A percentile compares a stretch with the other conserved stretches of the same genome.
Conservation (phyloP, 2,329 filamentous ascomycete species). For the Xylaria multiplex region DNA sequence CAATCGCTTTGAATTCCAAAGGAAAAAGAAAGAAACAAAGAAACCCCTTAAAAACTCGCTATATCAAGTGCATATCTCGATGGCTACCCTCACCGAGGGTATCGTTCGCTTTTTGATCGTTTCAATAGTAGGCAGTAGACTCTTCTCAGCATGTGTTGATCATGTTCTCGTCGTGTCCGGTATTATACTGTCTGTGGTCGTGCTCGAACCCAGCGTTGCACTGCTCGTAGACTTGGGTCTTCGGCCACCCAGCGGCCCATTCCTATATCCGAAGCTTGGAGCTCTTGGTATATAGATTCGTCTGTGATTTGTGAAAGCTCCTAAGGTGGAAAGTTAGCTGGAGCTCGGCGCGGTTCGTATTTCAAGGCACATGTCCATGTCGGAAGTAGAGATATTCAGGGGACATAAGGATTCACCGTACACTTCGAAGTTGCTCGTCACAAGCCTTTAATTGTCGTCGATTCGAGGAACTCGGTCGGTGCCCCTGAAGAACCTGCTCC, state of each 20-base stretch:
- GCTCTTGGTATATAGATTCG: conserved; percentile 66
- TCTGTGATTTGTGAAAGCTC: conserved; percentile 69
- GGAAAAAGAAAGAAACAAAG: background rate
- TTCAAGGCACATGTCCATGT: conserved; percentile 3
- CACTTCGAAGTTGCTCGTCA: conserved; percentile 66
- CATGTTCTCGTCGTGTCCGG: conserved; percentile 8
- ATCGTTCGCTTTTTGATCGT: conserved; percentile 24
- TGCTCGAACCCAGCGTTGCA: conserved; percentile 68
- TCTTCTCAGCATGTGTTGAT: conserved; percentile 13
- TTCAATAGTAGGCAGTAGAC: conserved; percentile 12
- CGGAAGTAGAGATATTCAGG: conserved; percentile 18
- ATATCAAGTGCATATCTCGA: conserved; percentile 14
- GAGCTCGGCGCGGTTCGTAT: background rate
- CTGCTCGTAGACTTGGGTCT: conserved; percentile 66
- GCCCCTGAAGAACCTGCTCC: conserved; percentile 62
- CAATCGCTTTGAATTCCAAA: conserved; percentile 3
- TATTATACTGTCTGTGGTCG: conserved; percentile 48
- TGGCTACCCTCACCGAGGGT: conserved; percentile 18
- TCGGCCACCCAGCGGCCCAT: conserved; percentile 71
- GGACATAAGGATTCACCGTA: conserved; percentile 51
- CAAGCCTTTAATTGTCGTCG: conserved; percentile 62
- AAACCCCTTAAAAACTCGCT: conserved; percentile 6
- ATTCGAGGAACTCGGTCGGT: conserved; percentile 58
- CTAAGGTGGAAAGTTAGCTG: conserved; percentile 48
- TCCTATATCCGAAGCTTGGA: conserved; percentile 62